Evolutionary conservation across 148 eudicot genomes (phyloP), one percentile per base, ranked within the genome.

Genomic region (Persicaria tinctoria): DNA sequence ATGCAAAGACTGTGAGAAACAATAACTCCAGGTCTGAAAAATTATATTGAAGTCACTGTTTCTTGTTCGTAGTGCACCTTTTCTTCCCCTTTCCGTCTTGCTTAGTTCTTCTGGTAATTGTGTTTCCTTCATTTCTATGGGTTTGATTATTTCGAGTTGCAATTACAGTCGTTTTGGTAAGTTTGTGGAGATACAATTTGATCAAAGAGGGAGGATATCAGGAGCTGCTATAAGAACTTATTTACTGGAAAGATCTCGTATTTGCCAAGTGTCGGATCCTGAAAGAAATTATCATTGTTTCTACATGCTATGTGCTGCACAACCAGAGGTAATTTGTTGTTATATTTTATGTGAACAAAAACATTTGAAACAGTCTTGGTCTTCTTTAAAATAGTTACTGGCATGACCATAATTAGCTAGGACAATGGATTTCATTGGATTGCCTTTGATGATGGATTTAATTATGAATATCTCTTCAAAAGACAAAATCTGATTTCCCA

Each of bases 191-290:
- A 71, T 89, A 80, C 91, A 89, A 81, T 89, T 89, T 79, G 91
- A 89, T 76, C 77, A 79, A 76, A 75, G 57, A 27, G 88, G 91
- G 62, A 83, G 85, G 76, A 89, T 89, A 69, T 89, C 91, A 8
- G 93, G 93, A 79, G 93, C 91, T 76, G 93, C 93, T 60, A 89
- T 89, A 71, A 84, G 91, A 77, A 89, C 93, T 74, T 89, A 89
- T 75, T 76, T 89, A 73, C 80, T 89, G 49, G 93, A 89, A 79
- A 78, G 93, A 69, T 89, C 93, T 60, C 91, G 91, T 48, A 91
- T 89, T 77, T 86, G 91, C 79, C 93, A 87, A 78, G 79, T 87
- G 76, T 87, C 93, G 48, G 84, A 87, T 81, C 91, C 91, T 51
- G 91, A 89, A 82, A 83, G 93, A 87, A 89, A 89, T 73, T 89